Conservation (phyloP, 1,284 basidiomycete genomes). For the Cutaneotrichosporon sp. region DNA sequence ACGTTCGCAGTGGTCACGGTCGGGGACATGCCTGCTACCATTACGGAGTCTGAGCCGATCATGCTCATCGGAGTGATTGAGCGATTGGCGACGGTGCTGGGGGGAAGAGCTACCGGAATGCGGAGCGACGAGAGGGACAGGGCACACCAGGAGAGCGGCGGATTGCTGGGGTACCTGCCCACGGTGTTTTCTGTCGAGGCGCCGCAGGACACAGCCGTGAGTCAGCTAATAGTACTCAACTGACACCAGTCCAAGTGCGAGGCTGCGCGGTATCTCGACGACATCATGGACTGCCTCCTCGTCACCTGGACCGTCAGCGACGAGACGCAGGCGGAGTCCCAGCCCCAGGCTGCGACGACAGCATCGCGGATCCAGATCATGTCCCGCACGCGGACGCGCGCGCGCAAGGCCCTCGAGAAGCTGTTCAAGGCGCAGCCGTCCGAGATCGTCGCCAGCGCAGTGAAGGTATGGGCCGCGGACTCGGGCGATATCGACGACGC, state of each 20-base stretch:
- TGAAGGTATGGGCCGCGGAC: conserved; percentile 34
- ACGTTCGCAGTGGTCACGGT: conserved; percentile 45
- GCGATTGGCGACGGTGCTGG: conserved; percentile 63
- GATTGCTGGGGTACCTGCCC: conserved; percentile 47
- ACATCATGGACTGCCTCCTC: conserved; percentile 34
- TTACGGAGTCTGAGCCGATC: conserved; percentile 75
- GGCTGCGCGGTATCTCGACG: conserved; percentile 32
- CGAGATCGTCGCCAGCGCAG: conserved; percentile 65
- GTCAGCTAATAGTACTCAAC: neutral
- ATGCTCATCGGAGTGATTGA: conserved; percentile 80
- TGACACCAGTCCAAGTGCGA: conserved; percentile 20
- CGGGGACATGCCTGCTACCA: conserved; percentile 32
- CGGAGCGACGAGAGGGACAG: conserved; percentile 35
- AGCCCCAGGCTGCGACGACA: neutral
- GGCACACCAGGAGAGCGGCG: conserved; percentile 52
- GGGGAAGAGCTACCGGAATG: conserved; percentile 10
- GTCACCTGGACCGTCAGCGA: conserved; percentile 35
- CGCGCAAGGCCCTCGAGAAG: conserved; percentile 74
- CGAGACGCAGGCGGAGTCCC: neutral
- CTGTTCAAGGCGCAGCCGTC: conserved; percentile 73
- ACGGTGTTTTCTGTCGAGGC: conserved; percentile 48
- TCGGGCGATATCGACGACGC: conserved; percentile 39
- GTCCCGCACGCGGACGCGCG: conserved; percentile 53
- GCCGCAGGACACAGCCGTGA: conserved; percentile 24
- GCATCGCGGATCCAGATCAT: conserved; percentile 41